Percentiles rank a stretch among this genome's conserved stretches.
Conservation (phyloP, 2,329 filamentous ascomycete species). For the Phialophora chinensis region DNA sequence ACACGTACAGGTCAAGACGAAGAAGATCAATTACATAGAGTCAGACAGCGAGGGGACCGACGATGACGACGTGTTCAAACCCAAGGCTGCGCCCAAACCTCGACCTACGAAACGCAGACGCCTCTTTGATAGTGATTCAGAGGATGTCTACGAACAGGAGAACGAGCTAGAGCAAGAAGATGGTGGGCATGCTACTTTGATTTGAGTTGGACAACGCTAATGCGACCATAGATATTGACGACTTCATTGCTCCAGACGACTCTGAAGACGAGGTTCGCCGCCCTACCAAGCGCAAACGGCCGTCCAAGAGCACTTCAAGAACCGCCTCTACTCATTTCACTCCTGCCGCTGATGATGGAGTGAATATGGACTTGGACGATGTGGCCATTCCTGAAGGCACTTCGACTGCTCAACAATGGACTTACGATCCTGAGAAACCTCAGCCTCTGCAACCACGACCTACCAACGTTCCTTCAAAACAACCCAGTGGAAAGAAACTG, state of each 20-base stretch:
- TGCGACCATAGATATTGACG: constrained; percentile 70
- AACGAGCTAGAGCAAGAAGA: constrained; percentile 63
- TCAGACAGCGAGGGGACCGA: constrained; percentile 74
- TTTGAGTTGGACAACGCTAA: background rate
- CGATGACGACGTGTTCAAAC: constrained; percentile 73
- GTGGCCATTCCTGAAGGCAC: constrained; percentile 59
- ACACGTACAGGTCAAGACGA: constrained; percentile 60
- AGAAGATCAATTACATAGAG: constrained; percentile 78
- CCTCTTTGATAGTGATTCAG: constrained; percentile 68
- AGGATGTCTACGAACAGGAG: constrained; percentile 72
- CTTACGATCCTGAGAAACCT: constrained; percentile 67
- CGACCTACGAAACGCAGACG: constrained; percentile 63
- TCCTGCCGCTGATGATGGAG: constrained; percentile 45
- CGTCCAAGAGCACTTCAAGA: constrained; percentile 45
- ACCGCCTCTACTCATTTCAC: constrained; percentile 51
- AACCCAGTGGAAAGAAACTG: constrained; percentile 50
- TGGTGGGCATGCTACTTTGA: constrained; percentile 43
- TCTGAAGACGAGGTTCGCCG: constrained; percentile 71
- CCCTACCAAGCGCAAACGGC: constrained; percentile 74
- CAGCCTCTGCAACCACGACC: constrained; percentile 58
- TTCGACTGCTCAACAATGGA: constrained; percentile 85
- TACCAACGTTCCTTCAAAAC: constrained; percentile 46
- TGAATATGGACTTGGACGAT: constrained; percentile 60
- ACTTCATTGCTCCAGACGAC: constrained; percentile 87
- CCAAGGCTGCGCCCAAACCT: constrained; percentile 54